A percentile compares a stretch with the other conserved stretches of the same genome.
Conservation (phyloP, 352 stramenopile genomes). For the Heterotrichella gracilis region DNA sequence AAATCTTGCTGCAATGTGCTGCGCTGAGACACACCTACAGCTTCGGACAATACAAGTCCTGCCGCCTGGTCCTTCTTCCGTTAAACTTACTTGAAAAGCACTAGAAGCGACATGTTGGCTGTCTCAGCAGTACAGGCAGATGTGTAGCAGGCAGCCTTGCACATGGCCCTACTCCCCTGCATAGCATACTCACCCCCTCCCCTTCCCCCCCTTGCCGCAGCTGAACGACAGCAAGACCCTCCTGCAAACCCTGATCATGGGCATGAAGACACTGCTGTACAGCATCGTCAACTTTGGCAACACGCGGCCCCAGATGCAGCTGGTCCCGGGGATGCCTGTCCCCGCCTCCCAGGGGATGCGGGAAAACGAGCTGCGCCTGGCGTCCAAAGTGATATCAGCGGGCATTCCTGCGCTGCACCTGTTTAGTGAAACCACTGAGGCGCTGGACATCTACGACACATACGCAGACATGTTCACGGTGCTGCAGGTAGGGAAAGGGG, state of each 20-base stretch:
- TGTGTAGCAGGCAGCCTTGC: too few species aligned
- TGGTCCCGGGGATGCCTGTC: neutral
- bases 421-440: slow-evolving; percentile 37
- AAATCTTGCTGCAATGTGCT: too few species aligned
- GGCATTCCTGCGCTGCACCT: slow-evolving; percentile 16
- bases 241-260: slow-evolving; percentile 73
- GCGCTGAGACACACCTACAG: too few species aligned
- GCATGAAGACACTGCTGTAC: slow-evolving; percentile 82
- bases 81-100: too few species aligned
- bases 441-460: slow-evolving; percentile 71
- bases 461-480: slow-evolving; percentile 79
- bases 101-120: too few species aligned
- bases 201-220: too few species aligned
- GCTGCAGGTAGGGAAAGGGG: too few species aligned
- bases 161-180: too few species aligned
- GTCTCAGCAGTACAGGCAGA: too few species aligned
- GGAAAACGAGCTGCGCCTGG: slow-evolving; percentile 28
- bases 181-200: too few species aligned
- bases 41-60: too few species aligned
- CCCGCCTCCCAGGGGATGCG: neutral
- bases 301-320: slow-evolving; percentile 3
- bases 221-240: slow-evolving; percentile 53
- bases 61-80: too few species aligned
- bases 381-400: slow-evolving; percentile 16
- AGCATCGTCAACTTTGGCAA: slow-evolving; percentile 47